phyloP scores from a whole-genome alignment of 176 grass and related monocot genomes.

The Phragmites australis region DNA sequence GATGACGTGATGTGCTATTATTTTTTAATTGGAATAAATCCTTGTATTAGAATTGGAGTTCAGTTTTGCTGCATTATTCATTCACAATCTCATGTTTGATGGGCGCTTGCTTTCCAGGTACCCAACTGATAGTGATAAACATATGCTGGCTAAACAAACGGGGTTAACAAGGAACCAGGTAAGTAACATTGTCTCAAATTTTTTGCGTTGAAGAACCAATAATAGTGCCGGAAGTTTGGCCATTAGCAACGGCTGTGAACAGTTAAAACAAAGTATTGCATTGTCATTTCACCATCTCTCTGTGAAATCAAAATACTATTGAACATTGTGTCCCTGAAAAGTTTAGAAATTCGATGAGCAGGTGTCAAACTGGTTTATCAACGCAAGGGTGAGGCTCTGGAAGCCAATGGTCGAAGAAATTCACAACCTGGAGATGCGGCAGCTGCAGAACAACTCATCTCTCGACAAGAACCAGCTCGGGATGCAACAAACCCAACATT shows the following conservation, averaged over 20 bases:
- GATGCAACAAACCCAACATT: slow-evolving; percentile 47
- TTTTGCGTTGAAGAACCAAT: background rate
- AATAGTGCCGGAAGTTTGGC: background rate
- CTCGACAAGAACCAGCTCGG: slow-evolving; percentile 43
- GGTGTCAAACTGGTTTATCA: slow-evolving; percentile 99
- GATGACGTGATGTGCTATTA: background rate
- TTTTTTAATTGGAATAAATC: too few species aligned
- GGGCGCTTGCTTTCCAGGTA: slow-evolving; percentile 56
- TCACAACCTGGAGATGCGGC: slow-evolving; percentile 82
- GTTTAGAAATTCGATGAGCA: background rate
- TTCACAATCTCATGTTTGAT: background rate
- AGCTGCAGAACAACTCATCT: slow-evolving; percentile 51
- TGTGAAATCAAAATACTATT: background rate
- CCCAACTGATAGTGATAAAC: slow-evolving; percentile 86
- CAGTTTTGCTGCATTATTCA: background rate
- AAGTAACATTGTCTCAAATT: background rate
- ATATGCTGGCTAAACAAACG: slow-evolving; percentile 87
- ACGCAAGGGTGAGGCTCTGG: slow-evolving; percentile 95
- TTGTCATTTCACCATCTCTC: background rate
- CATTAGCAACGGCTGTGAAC: background rate
- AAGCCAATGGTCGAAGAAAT: slow-evolving; percentile 99
- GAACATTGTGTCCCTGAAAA: background rate
- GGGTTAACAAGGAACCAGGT: slow-evolving; percentile 77
- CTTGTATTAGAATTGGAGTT: background rate
- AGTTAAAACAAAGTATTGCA: background rate